Evolutionary conservation across 371 early-diverging fungal genomes (phyloP).

Genomic region (Mortierella sp.): DNA sequence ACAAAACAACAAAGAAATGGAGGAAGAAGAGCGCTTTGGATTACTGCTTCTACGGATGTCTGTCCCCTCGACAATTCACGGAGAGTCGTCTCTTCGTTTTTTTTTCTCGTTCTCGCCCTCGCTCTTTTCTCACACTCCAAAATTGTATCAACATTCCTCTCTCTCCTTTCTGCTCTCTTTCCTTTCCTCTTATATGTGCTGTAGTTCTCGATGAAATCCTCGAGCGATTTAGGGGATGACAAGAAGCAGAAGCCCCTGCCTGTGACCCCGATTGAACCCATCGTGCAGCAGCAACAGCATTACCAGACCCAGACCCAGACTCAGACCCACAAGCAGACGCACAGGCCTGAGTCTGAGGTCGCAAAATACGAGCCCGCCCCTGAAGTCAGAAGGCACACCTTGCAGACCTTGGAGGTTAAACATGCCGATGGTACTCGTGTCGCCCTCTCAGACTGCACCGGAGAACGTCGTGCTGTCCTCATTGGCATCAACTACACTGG

Average conservation of each 20-base stretch:
- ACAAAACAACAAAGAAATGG: too few relatives aligned
- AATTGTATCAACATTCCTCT: constrained; percentile 10
- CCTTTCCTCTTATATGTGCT: background rate
- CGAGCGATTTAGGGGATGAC: constrained; percentile 24
- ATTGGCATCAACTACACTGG: constrained; percentile 57
- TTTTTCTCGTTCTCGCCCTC: background rate
- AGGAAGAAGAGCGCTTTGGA: background rate
- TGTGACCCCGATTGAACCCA: constrained; percentile 3
- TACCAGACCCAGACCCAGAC: constrained; percentile 9
- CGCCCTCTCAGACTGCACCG: constrained; percentile 42
- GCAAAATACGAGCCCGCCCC: background rate
- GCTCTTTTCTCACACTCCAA: constrained; percentile 13
- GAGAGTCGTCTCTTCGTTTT: background rate
- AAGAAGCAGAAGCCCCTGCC: constrained; percentile 13
- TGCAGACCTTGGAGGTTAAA: constrained; percentile 21
- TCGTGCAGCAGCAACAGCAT: background rate
- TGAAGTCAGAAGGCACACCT: constrained; percentile 4
- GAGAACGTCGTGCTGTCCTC: constrained; percentile 47
- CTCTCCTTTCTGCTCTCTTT: background rate
- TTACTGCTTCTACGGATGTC: background rate
- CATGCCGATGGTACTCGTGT: constrained; percentile 21
- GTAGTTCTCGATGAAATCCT: background rate
- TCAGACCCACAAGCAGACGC: background rate
- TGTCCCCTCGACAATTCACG: background rate
- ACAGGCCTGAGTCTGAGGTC: constrained; percentile 13